phyloP scores from a whole-genome alignment of 495 filamentous ascomycete genomes.

The Tetracladium setigerum region DNA sequence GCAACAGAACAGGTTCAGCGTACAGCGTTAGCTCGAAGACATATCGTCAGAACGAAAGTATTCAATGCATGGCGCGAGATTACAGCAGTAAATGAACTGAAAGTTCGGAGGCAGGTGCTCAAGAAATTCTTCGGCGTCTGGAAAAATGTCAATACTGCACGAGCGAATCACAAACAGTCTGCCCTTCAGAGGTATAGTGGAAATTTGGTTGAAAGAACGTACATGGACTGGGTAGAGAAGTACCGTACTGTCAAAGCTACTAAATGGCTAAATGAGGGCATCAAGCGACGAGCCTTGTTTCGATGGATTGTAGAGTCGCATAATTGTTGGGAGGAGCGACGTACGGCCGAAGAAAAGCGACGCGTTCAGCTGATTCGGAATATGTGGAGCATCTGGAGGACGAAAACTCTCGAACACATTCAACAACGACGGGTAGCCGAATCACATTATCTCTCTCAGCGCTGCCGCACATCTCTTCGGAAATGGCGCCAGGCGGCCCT shows the following conservation, averaged over 20 bases:
- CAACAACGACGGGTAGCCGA: constrained; percentile 14
- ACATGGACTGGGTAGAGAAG: constrained; percentile 49
- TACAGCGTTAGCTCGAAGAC: constrained; percentile 48
- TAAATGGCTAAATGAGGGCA: constrained; percentile 38
- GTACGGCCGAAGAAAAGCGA: constrained; percentile 8
- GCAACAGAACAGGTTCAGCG: constrained; percentile 48
- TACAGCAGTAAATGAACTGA: constrained; percentile 61
- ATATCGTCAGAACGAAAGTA: constrained; percentile 62
- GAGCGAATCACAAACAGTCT: constrained; percentile 27
- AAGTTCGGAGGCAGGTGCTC: constrained; percentile 53
- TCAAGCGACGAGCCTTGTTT: constrained; percentile 37
- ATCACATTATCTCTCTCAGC: constrained; percentile 22
- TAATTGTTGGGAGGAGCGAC: constrained; percentile 6
- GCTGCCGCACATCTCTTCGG: constrained; percentile 3
- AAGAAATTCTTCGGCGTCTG: constrained; percentile 50
- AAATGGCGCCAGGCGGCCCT: constrained; percentile 34
- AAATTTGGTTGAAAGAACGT: constrained; percentile 36
- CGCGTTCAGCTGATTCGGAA: constrained; percentile 15
- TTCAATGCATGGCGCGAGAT: constrained; percentile 74
- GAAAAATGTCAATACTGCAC: constrained; percentile 35
- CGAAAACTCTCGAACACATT: constrained; percentile 3
- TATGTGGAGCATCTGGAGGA: constrained; percentile 24
- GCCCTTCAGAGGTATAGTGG: constrained; percentile 38
- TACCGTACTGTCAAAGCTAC: constrained; percentile 48
- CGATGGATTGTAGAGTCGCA: constrained; percentile 16